Conservation (phyloP, 768 basidiomycete genomes). For the Postia placenta region DNA sequence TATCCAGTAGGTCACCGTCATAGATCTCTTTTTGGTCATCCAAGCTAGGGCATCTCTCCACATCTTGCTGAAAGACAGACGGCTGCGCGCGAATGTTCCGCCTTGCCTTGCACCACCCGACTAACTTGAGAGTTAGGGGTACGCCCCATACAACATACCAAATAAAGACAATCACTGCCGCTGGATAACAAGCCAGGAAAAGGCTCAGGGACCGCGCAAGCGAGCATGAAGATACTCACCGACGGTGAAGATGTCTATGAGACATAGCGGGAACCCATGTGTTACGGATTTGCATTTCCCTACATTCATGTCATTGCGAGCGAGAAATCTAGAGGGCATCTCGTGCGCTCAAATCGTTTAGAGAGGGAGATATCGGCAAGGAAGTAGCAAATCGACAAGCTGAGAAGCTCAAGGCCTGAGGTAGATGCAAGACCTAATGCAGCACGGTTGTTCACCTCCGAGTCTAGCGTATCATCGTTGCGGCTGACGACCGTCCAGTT, state of each 20-base stretch:
- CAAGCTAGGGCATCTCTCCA: too few relatives aligned
- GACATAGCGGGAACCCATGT: slow-evolving; percentile 3
- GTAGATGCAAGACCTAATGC: too few relatives aligned
- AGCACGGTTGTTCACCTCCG: too few relatives aligned
- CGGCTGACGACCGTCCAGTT: too few relatives aligned
- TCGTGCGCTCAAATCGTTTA: neutral
- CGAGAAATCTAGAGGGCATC: slow-evolving; percentile 3
- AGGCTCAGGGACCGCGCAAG: neutral
- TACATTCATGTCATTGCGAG: neutral
- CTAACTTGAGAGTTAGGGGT: slow-evolving; percentile 14
- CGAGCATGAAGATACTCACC: slow-evolving; percentile 8
- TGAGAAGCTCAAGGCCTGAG: too few relatives aligned
- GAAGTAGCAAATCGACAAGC: too few relatives aligned
- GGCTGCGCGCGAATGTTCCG: too few relatives aligned
- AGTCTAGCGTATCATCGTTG: too few relatives aligned
- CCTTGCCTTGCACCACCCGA: slow-evolving; percentile 8
- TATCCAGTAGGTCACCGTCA: too few relatives aligned
- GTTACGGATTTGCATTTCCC: slow-evolving; percentile 3
- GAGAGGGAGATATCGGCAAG: too few relatives aligned
- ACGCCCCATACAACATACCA: slow-evolving; percentile 18
- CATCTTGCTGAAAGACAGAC: too few relatives aligned
- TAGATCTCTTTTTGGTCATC: too few relatives aligned
- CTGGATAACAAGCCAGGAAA: slow-evolving; percentile 10
- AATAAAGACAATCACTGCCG: slow-evolving; percentile 13
- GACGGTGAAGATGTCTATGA: slow-evolving; percentile 11